Base-by-base conservation (phyloP, 345 rosid genomes). In the Camelina hispida region DNA sequence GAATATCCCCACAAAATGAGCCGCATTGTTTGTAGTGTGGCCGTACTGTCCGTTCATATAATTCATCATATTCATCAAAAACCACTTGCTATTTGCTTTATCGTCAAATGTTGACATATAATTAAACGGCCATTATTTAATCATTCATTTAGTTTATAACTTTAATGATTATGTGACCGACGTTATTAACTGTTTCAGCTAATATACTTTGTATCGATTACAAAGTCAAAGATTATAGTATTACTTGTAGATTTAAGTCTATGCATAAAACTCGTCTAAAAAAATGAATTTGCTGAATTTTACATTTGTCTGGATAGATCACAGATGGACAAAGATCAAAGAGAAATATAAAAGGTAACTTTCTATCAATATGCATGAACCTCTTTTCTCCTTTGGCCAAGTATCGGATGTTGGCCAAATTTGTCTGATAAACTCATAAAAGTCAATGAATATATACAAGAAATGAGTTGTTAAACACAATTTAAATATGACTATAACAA, bases 41-140 rank as follows among this genome's bases (percentile, higher is more conserved):
- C 64, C 34, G 70, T 76, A 62, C n/a, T 67, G 68, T 50, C 69
- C 69, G 32, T 58, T 60, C 57, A 60, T 68, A 62, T 68, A 68
- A 59, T 18, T 58, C 64, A 28, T 55, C 4, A 3, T 25, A 25
- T 3, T 55, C 46, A 62, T 62, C 34, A 58, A 67, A 58, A 67
- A 59, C 74, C 12, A 76, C 50, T 53, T 44, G 62, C 79, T 42
- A 59, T 3, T 30, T 46, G 6, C 52, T 28, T 51, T 30, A 4
- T 16, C 10, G 7, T 38, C 22, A 30, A 9, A 14, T 1, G 16
- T 48, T 59, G n/a, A 51, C 37, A 48, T 15, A 28, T 51, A 20
- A 32, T 17, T 9, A 68, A 32, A 61, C 37, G 3, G 53, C 11
- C 65, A 54, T 17, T 62, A 42, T 23, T 55, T 11, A 38, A 48